A percentile compares a stretch with the other conserved stretches of the same genome.
Conservation (phyloP, 2,329 filamentous ascomycete genomes). For the Diaporthe sp. region DNA sequence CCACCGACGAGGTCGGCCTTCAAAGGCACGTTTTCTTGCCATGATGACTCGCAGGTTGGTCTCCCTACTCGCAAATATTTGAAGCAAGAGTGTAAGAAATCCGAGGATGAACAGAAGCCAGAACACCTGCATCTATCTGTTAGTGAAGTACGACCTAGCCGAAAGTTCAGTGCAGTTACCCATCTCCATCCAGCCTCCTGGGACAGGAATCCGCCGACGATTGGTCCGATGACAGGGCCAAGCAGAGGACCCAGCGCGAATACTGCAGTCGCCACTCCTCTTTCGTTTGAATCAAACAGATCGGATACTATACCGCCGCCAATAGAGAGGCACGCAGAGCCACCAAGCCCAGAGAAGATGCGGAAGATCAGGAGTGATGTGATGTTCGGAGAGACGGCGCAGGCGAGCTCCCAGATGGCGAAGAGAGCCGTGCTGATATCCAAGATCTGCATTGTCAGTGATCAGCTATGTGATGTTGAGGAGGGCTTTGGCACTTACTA, state of each 20-base stretch:
- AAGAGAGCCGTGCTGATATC: slow-evolving; percentile 11
- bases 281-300: slow-evolving; percentile 84
- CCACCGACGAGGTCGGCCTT: neutral
- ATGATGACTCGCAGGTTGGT: neutral
- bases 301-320: slow-evolving; percentile 87
- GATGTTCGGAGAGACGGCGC: slow-evolving; percentile 80
- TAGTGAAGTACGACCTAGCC: neutral
- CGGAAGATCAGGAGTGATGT: slow-evolving; percentile 81
- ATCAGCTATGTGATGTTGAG: neutral
- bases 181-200: slow-evolving; percentile 82
- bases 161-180: slow-evolving; percentile 57
- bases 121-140: neutral
- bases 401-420: neutral
- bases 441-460: neutral
- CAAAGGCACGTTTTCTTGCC: slow-evolving; percentile 8
- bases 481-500: neutral
- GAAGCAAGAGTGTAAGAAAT: neutral
- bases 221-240: slow-evolving; percentile 81
- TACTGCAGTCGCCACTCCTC: slow-evolving; percentile 89
- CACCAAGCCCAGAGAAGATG: slow-evolving; percentile 84
- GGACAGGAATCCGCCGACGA: slow-evolving; percentile 82
- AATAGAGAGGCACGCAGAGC: slow-evolving; percentile 87
- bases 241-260: slow-evolving; percentile 88
- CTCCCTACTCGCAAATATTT: slow-evolving; percentile 4
- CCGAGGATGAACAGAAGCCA: neutral